Evolutionary conservation across 352 stramenopile species (phyloP).

Genomic region (Thalassiosira tumida): DNA sequence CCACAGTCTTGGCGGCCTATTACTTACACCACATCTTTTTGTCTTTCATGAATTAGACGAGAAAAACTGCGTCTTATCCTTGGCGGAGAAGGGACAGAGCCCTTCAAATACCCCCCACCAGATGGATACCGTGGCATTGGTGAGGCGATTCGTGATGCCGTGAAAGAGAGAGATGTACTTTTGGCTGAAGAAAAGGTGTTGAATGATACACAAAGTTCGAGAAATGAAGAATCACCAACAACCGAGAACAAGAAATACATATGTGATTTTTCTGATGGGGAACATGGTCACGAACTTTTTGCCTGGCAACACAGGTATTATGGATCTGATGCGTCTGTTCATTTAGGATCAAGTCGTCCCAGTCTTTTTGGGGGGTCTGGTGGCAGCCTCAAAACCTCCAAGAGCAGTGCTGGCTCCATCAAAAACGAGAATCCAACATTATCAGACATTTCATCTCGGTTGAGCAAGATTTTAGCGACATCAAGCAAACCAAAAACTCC

Average conservation of each 20-base stretch:
- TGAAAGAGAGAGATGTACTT: slow-evolving; percentile 84
- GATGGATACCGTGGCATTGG: slow-evolving; percentile 89
- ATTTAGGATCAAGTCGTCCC: slow-evolving; percentile 85
- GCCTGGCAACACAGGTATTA: slow-evolving; percentile 91
- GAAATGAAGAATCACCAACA: slow-evolving; percentile 43
- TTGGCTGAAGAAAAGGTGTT: slow-evolving; percentile 87
- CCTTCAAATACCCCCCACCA: slow-evolving; percentile 89
- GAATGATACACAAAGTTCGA: slow-evolving; percentile 1
- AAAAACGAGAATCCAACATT: slow-evolving; percentile 62
- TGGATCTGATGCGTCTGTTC: slow-evolving; percentile 90
- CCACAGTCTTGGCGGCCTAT: not conserved
- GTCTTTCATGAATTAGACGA: slow-evolving; percentile 60
- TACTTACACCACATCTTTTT: not conserved
- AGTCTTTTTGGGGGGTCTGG: slow-evolving; percentile 34
- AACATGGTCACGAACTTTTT: slow-evolving; percentile 92
- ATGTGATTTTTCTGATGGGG: slow-evolving; percentile 90
- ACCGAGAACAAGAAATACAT: slow-evolving; percentile 83
- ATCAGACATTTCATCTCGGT: slow-evolving; percentile 73
- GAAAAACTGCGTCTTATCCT: slow-evolving; percentile 91
- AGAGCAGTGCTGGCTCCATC: slow-evolving; percentile 36
- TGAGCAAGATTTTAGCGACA: slow-evolving; percentile 75
- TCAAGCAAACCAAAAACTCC: slow-evolving; percentile 31
- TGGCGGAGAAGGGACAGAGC: slow-evolving; percentile 84
- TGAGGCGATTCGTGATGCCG: slow-evolving; percentile 85
- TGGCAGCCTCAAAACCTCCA: slow-evolving; percentile 63